These are phyloP conservation scores for Cephaloascus fragrans DNA, from an alignment of 805 yeast species.

Conservation along the genomic window DNA sequence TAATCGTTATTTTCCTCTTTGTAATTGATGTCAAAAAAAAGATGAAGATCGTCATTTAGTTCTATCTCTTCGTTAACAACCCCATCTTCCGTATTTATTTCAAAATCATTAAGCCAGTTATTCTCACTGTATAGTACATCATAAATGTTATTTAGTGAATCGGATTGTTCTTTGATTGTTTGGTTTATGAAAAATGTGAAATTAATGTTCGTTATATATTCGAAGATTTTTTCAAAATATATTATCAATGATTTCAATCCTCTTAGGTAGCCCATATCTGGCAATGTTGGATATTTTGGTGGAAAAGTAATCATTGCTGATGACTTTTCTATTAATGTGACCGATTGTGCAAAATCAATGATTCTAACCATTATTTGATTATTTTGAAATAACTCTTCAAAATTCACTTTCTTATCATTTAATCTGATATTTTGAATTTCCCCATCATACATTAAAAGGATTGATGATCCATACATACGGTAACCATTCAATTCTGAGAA, in stretches of 20 bases:
- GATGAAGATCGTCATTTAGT: no score
- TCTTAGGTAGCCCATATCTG: slow-evolving; percentile 78
- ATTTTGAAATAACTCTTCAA: slow-evolving; percentile 5
- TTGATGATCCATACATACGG: slow-evolving; percentile 84
- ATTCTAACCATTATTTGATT: slow-evolving; percentile 44
- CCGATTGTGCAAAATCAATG: slow-evolving; percentile 93
- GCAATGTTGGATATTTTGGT: slow-evolving; percentile 50
- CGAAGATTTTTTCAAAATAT: slow-evolving; percentile 56
- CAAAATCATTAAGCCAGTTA: slow-evolving; percentile 24
- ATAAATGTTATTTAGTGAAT: no score
- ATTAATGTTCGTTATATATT: slow-evolving; percentile 31
- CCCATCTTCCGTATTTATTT: slow-evolving; percentile 11
- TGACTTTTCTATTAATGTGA: slow-evolving; percentile 49
- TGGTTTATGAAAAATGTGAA: slow-evolving; percentile 4
- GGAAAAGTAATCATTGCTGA: slow-evolving; percentile 48
- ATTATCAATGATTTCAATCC: slow-evolving; percentile 69
- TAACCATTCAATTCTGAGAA: slow-evolving; percentile 58
- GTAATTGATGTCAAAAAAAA: no score
- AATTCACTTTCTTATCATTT: slow-evolving; percentile 4
- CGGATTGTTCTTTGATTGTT: background rate
- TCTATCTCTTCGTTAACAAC: no score
- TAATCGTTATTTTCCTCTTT: no score
- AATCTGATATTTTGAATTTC: slow-evolving; percentile 11
- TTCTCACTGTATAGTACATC: slow-evolving; percentile 9
- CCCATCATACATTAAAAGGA: slow-evolving; percentile 86